phyloP scores from a whole-genome alignment of 2,329 filamentous ascomycete genomes.

The Chrysoporthe puriensis region DNA sequence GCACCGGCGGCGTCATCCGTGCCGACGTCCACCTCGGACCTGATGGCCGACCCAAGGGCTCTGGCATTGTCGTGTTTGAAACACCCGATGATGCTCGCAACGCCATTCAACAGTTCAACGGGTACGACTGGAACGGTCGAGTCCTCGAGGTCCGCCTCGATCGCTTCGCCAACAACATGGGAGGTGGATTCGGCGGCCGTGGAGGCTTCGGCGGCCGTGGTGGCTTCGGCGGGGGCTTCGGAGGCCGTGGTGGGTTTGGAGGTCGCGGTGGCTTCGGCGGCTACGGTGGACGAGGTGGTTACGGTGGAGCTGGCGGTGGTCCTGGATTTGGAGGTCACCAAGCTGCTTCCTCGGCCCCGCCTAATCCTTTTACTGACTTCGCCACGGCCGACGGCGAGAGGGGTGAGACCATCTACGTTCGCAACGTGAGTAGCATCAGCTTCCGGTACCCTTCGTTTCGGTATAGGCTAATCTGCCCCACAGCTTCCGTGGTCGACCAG shows the following conservation, averaged over 20 bases:
- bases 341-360: conserved; percentile 57
- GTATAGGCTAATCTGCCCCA: conserved; percentile 32
- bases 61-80: conserved; percentile 96
- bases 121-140: conserved; percentile 97
- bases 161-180: conserved; percentile 73
- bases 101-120: conserved; percentile 96
- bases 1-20: conserved; percentile 81
- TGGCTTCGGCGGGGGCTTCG: conserved; percentile 61
- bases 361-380: conserved; percentile 93
- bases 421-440: conserved; percentile 72
- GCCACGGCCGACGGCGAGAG: conserved; percentile 86
- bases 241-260: conserved; percentile 51
- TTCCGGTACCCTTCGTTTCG: background rate
- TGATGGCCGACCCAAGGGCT: conserved; percentile 93
- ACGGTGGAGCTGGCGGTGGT: conserved; percentile 44
- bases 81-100: conserved; percentile 90
- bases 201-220: conserved; percentile 62
- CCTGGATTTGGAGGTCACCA: conserved; percentile 55
- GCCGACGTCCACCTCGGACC: conserved; percentile 93
- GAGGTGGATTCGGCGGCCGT: conserved; percentile 58
- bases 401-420: conserved; percentile 86
- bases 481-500: conserved; percentile 98
- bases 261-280: conserved; percentile 48
- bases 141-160: conserved; percentile 94
- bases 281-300: conserved; percentile 39